Percentiles rank a stretch among this genome's conserved stretches.
phyloP scores from a whole-genome alignment of 768 basidiomycete species.

The Tricholoma saponaceum region DNA sequence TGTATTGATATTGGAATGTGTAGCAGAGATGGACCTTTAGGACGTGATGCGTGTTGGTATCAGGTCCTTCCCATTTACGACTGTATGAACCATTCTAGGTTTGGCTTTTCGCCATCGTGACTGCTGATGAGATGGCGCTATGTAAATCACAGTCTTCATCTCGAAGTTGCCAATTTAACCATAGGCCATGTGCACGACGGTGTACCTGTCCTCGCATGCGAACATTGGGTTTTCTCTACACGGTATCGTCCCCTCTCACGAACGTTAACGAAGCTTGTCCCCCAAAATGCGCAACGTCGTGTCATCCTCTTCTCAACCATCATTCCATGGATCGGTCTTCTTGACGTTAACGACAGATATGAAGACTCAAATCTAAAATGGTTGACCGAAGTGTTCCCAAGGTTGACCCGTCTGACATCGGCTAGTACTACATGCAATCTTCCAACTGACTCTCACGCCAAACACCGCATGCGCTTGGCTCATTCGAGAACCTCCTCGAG shows the following conservation, averaged over 20 bases:
- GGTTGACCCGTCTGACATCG: slow-evolving; percentile 6
- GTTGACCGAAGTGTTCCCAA: slow-evolving; percentile 1
- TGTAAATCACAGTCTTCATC: not conserved
- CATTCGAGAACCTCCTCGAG: slow-evolving; percentile 9
- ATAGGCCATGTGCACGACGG: slow-evolving; percentile 15
- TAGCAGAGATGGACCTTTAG: too few relatives aligned
- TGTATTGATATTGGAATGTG: too few relatives aligned
- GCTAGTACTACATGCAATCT: slow-evolving; percentile 8
- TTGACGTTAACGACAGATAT: slow-evolving; percentile 9
- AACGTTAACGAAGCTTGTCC: slow-evolving; percentile 7
- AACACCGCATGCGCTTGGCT: slow-evolving; percentile 3
- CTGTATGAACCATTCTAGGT: too few relatives aligned
- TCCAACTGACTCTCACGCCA: slow-evolving; percentile 1
- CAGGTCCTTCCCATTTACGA: too few relatives aligned
- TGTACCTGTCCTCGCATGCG: slow-evolving; percentile 12
- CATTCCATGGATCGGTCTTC: slow-evolving; percentile 7
- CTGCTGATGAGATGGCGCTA: too few relatives aligned
- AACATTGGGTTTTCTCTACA: slow-evolving; percentile 14
- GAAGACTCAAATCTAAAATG: not conserved
- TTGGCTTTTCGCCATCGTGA: too few relatives aligned
- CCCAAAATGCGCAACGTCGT: slow-evolving; percentile 9
- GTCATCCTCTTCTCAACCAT: slow-evolving; percentile 8
- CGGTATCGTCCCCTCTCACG: slow-evolving; percentile 17
- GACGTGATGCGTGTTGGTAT: too few relatives aligned
- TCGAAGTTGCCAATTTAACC: slow-evolving; percentile 16